Base-by-base conservation (phyloP, 176 grass and related monocot genomes). In the Eleusine indica region DNA sequence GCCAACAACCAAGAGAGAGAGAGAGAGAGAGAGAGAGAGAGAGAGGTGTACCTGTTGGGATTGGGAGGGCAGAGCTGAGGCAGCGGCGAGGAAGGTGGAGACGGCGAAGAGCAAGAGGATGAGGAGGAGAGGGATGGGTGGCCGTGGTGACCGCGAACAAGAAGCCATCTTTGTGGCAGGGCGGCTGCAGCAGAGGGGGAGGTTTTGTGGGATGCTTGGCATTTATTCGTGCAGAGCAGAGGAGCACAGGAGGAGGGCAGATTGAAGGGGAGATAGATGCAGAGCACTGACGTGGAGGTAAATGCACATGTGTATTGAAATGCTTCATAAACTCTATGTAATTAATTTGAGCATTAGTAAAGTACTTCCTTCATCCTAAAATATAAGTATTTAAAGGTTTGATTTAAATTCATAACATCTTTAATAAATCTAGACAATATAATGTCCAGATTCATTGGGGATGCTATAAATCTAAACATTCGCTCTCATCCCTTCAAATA, bases 91-190 rank as follows among this genome's bases (percentile, higher is more conserved):
- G 72, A 47, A 12, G 40, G 62, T 4, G 25, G 71, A 4, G 14
- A 29, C 2, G 14, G 28, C 3, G 71, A 76, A 6, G 85, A 76
- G 10, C 71, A 5, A 9, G 65, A 77, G 10, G 11, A 62, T 5
- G 46, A 80, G 39, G 46, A 58, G 52, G 62, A 81, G 67, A 61
- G 28, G 70, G 75, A 63, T 42, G 85, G 61, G 78, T 7, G 78
- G 78, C 28, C 62, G 21, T 49, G 77, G 76, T n/a, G 68, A 63
- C 17, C 68, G 41, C 9, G 85, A 76, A 52, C 52, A 63, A 1
- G 65, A 77, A 70, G 79, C 80, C 79, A 87, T 87, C 73, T 70
- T 70, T 64, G 54, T 42, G 79, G 66, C 73, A 53, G 73, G 40
- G 17, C 3, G 38, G 32, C 40, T 16, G 30, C 61, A 9, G 49